Conservation (phyloP, 2,329 filamentous ascomycete species). For the Alternaria tenuissima region DNA sequence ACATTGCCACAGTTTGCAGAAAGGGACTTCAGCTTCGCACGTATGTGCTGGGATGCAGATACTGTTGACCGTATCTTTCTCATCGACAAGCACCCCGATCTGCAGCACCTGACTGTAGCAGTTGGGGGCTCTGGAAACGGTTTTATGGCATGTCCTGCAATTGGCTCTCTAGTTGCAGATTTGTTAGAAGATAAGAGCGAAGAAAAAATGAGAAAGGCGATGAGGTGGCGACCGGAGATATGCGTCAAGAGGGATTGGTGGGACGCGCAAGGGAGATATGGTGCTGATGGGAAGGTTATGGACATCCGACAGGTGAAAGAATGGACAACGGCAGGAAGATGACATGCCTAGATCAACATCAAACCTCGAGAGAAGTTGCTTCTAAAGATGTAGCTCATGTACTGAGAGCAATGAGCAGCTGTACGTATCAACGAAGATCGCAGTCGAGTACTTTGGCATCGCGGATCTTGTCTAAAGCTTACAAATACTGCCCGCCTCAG, state of each 20-base stretch:
- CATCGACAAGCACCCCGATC: slow-evolving; percentile 59
- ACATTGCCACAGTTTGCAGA: slow-evolving; percentile 63
- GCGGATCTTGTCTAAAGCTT: neutral
- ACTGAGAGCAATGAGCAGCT: neutral
- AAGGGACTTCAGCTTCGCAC: slow-evolving; percentile 59
- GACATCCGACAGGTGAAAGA: slow-evolving; percentile 54
- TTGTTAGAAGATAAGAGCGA: slow-evolving; percentile 53
- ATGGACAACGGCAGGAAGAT: slow-evolving; percentile 27
- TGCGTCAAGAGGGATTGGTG: slow-evolving; percentile 58
- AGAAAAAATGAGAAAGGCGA: slow-evolving; percentile 52
- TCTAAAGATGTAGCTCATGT: neutral
- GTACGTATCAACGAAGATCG: neutral
- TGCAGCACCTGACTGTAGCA: slow-evolving; percentile 56
- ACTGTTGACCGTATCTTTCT: slow-evolving; percentile 63
- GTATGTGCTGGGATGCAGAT: slow-evolving; percentile 67
- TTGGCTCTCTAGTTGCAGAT: slow-evolving; percentile 61
- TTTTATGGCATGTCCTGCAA: slow-evolving; percentile 62
- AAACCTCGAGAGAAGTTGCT: neutral
- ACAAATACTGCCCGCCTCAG: neutral
- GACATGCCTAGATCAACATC: neutral
- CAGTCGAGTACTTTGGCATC: neutral
- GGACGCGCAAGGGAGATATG: slow-evolving; percentile 59
- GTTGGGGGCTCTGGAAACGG: slow-evolving; percentile 63
- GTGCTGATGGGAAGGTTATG: slow-evolving; percentile 59
- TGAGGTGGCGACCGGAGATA: slow-evolving; percentile 63